Percentiles rank a stretch among this genome's conserved stretches.
Evolutionary conservation across 2,329 filamentous ascomycete genomes (phyloP).

Genomic region (Metarhizium album): DNA sequence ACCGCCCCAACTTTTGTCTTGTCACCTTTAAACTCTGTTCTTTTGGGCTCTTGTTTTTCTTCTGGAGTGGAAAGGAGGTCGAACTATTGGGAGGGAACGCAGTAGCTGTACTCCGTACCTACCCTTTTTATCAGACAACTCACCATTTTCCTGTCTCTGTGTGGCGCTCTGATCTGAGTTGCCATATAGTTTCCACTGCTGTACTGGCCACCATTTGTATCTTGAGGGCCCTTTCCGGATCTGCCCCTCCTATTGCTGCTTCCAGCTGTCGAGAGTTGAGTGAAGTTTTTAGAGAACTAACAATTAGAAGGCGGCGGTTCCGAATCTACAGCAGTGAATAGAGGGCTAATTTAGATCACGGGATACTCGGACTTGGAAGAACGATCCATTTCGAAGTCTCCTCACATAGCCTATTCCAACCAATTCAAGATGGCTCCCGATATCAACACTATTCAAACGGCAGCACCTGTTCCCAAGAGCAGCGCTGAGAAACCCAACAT

Average conservation of each 20-base stretch:
- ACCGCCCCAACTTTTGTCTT: neutral
- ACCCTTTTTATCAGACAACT: conserved; percentile 12
- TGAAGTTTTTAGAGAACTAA: neutral
- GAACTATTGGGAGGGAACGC: conserved; percentile 6
- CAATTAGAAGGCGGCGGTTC: neutral
- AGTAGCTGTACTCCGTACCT: conserved; percentile 13
- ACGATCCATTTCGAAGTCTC: neutral
- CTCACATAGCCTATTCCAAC: neutral
- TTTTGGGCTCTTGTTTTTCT: neutral
- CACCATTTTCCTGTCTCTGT: conserved; percentile 9
- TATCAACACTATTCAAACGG: conserved; percentile 58
- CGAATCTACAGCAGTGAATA: neutral
- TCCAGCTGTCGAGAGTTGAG: neutral
- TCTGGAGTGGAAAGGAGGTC: neutral
- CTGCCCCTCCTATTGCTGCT: neutral
- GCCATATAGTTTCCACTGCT: conserved; percentile 3
- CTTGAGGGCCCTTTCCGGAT: neutral
- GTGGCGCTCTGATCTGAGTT: conserved; percentile 7
- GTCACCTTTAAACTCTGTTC: neutral
- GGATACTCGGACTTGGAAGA: neutral
- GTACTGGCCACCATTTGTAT: neutral
- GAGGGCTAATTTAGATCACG: neutral
- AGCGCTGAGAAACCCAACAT: conserved; percentile 29
- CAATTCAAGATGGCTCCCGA: conserved; percentile 56
- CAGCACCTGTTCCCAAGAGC: conserved; percentile 25